Conservation (phyloP, 2,329 filamentous ascomycete genomes). For the Penicillium sp. region DNA sequence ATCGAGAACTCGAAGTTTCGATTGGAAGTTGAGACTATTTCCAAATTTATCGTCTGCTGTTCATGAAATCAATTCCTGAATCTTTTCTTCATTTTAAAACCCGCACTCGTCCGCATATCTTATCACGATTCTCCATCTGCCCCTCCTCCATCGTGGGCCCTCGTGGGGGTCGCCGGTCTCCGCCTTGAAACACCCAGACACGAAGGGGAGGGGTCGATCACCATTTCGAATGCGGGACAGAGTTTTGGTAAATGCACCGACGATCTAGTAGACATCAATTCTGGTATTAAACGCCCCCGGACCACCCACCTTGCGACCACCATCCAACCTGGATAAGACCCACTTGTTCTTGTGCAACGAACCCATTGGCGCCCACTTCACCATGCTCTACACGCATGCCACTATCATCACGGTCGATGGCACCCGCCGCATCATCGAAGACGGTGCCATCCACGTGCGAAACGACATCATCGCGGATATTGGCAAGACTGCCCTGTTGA, state of each 20-base stretch:
- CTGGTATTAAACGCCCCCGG: not conserved
- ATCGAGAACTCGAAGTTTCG: too few species aligned
- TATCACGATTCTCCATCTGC: constrained; percentile 1
- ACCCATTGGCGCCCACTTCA: not conserved
- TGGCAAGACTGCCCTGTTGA: constrained; percentile 44
- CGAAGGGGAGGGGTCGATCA: not conserved
- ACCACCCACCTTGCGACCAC: not conserved
- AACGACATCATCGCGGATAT: constrained; percentile 49
- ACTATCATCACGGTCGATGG: constrained; percentile 59
- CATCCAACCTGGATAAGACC: not conserved
- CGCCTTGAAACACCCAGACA: not conserved
- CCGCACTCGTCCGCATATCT: constrained; percentile 4
- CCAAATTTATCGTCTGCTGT: not conserved
- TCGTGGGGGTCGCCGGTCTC: constrained; percentile 3
- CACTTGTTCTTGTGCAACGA: not conserved
- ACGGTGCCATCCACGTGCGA: constrained; percentile 52
- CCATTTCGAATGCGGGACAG: not conserved
- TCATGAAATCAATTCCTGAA: not conserved
- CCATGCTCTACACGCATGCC: constrained; percentile 53
- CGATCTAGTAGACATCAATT: not conserved
- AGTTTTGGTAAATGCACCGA: not conserved
- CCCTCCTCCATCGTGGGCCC: not conserved
- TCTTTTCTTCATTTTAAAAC: not conserved
- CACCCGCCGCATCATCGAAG: constrained; percentile 49
- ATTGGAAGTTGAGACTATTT: too few species aligned